These are phyloP conservation scores for Ceratobasidium sp. DNA, from an alignment of 1,284 basidiomycete genomes.

Conservation along the genomic window DNA sequence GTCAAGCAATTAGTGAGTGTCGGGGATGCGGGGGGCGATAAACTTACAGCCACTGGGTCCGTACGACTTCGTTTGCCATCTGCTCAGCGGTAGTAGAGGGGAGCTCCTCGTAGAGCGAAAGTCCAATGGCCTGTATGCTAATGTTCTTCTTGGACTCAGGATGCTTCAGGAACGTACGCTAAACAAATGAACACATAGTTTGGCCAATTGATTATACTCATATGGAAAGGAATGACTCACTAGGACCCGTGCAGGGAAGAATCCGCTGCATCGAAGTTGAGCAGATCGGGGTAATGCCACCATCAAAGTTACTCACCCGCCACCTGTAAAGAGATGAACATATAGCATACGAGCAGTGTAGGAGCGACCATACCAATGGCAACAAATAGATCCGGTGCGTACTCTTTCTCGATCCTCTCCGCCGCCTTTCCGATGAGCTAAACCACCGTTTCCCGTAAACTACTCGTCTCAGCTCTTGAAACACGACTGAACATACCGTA, in stretches of 20 bases:
- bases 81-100: conserved; percentile 81
- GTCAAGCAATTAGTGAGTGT: conserved; percentile 31
- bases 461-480: background rate
- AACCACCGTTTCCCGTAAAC: conserved; percentile 27
- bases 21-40: conserved; percentile 13
- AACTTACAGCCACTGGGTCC: conserved; percentile 92
- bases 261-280: conserved; percentile 70
- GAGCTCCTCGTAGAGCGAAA: conserved; percentile 91
- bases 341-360: conserved; percentile 3
- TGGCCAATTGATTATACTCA: background rate
- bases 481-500: conserved; percentile 54
- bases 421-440: conserved; percentile 75
- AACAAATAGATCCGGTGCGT: conserved; percentile 83
- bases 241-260: conserved; percentile 94
- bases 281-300: conserved; percentile 18
- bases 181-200: conserved; percentile 18
- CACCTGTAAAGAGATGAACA: conserved; percentile 63
- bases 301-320: conserved; percentile 71
- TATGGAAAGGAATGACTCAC: conserved; percentile 57
- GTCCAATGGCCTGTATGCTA: conserved; percentile 91
- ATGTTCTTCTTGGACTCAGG: conserved; percentile 80
- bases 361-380: conserved; percentile 74
- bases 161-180: conserved; percentile 90
- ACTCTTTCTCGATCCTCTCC: conserved; percentile 71
- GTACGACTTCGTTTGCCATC: conserved; percentile 85